phyloP scores from a whole-genome alignment of 1,139 yeast species.

The Pichia sp. region DNA sequence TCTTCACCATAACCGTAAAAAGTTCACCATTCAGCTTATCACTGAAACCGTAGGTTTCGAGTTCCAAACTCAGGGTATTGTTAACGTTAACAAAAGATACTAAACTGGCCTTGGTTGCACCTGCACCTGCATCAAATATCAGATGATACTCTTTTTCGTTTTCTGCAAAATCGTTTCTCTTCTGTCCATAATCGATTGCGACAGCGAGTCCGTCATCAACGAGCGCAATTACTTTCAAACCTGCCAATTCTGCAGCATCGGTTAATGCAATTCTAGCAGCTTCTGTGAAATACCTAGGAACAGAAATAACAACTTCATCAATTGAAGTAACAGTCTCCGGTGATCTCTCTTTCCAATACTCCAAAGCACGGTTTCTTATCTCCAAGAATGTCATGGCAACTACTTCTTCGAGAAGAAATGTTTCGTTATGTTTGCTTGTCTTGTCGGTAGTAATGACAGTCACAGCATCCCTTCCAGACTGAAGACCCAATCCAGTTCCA shows the following conservation, averaged over 20 bases:
- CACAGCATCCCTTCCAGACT: constrained; percentile 49
- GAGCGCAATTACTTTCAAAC: constrained; percentile 58
- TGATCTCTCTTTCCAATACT: constrained; percentile 41
- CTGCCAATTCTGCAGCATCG: constrained; percentile 73
- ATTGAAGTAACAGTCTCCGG: constrained; percentile 40
- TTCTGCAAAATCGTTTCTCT: constrained; percentile 38
- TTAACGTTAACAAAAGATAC: constrained; percentile 54
- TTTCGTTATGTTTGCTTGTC: constrained; percentile 6
- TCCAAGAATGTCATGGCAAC: constrained; percentile 79
- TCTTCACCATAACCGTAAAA: constrained; percentile 63
- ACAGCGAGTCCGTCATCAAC: constrained; percentile 91
- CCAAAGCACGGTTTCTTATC: constrained; percentile 60
- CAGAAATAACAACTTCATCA: constrained; percentile 67
- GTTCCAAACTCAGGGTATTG: constrained; percentile 45
- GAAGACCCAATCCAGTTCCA: constrained; percentile 52
- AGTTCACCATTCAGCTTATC: constrained; percentile 67
- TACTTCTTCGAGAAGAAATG: constrained; percentile 61
- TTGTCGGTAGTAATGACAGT: constrained; percentile 50
- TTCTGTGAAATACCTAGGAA: constrained; percentile 68
- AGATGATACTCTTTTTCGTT: constrained; percentile 55
- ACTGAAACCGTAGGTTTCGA: constrained; percentile 72
- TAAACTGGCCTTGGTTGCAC: constrained; percentile 81
- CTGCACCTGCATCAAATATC: constrained; percentile 90
- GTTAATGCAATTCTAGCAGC: constrained; percentile 66
- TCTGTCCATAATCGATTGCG: constrained; percentile 70